Evolutionary conservation across 140 eudicot genomes (phyloP).

Genomic region (Anethum foeniculum): DNA sequence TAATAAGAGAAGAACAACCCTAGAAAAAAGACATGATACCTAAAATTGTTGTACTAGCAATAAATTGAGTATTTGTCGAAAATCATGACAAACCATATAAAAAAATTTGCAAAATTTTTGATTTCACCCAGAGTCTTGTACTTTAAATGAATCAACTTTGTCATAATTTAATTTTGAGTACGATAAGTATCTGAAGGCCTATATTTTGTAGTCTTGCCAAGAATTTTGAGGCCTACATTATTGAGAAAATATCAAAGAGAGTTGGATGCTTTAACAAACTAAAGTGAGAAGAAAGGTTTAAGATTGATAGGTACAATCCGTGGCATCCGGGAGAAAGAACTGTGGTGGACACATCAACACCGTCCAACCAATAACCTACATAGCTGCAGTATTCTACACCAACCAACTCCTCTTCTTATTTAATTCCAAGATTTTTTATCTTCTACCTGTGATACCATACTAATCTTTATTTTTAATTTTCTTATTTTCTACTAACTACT

Average conservation of each 20-base stretch:
- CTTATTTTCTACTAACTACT: background rate
- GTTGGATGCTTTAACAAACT: background rate
- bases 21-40: no score
- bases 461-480: background rate
- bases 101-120: no score
- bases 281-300: background rate
- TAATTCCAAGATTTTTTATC: background rate
- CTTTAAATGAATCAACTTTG: no score
- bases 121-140: no score
- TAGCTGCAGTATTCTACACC: background rate
- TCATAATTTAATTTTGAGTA: no score
- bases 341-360: slow-evolving; percentile 4
- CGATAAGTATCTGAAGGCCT: no score
- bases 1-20: no score
- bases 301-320: background rate
- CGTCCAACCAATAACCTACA: slow-evolving; percentile 10
- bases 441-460: background rate
- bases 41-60: no score
- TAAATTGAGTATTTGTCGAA: no score
- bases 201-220: background rate
- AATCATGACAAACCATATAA: no score
- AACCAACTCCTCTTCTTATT: background rate
- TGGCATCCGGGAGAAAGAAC: slow-evolving; percentile 1
- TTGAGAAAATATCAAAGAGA: background rate
- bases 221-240: background rate